A percentile compares a stretch with the other conserved stretches of the same genome.
phyloP scores from a whole-genome alignment of 2,329 filamentous ascomycete genomes.

The Parastagonospora avenae region DNA sequence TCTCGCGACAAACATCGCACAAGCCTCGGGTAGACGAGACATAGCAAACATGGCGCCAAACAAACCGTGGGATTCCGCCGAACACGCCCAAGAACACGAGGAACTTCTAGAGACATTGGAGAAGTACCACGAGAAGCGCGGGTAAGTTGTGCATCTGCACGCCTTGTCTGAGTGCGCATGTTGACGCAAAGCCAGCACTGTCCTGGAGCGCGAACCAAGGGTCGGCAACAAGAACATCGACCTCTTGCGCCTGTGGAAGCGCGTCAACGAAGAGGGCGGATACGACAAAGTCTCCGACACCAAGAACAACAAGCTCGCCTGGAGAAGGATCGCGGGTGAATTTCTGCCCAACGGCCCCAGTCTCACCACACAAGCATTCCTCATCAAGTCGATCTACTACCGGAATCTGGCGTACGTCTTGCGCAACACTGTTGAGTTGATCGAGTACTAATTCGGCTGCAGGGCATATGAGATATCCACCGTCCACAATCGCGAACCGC shows the following conservation, averaged over 20 bases:
- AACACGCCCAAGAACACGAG: slow-evolving; percentile 68
- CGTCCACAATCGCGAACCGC: slow-evolving; percentile 78
- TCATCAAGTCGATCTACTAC: slow-evolving; percentile 87
- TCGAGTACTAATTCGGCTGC: slow-evolving; percentile 12
- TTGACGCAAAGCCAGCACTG: slow-evolving; percentile 57
- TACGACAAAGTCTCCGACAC: slow-evolving; percentile 76
- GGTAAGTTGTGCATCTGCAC: slow-evolving; percentile 51
- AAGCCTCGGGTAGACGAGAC: slow-evolving; percentile 37
- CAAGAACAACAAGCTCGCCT: slow-evolving; percentile 80
- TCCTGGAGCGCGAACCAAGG: slow-evolving; percentile 80
- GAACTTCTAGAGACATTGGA: slow-evolving; percentile 77
- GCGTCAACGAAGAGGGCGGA: slow-evolving; percentile 76
- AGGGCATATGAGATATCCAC: slow-evolving; percentile 82
- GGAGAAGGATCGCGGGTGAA: slow-evolving; percentile 78
- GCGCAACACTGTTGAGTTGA: slow-evolving; percentile 6
- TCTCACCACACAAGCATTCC: slow-evolving; percentile 81
- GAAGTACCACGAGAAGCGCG: slow-evolving; percentile 77
- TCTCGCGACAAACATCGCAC: slow-evolving; percentile 21
- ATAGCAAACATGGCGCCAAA: slow-evolving; percentile 53
- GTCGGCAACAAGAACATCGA: slow-evolving; percentile 78
- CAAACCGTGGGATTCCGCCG: slow-evolving; percentile 51
- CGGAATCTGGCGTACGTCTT: slow-evolving; percentile 72
- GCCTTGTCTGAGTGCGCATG: slow-evolving; percentile 25
- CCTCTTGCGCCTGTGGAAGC: slow-evolving; percentile 76
- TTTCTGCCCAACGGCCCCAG: slow-evolving; percentile 74